Percentiles rank a stretch among this genome's conserved stretches.
phyloP scores from a whole-genome alignment of 345 rosid genomes.

The Garcia nutans region DNA sequence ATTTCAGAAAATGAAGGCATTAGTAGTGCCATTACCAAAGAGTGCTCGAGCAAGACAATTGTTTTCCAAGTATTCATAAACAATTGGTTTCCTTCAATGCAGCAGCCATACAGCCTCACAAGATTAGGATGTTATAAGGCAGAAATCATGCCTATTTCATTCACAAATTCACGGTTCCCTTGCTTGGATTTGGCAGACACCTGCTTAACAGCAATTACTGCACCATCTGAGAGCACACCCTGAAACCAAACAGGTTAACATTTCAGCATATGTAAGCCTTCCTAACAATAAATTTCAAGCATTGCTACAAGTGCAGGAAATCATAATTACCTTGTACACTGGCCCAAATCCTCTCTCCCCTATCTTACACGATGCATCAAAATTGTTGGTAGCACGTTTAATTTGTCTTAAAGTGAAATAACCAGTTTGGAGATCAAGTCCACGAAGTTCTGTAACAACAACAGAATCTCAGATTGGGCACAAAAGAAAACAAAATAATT shows the following conservation, averaged over 20 bases:
- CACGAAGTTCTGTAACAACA: conserved; percentile 48
- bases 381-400: conserved; percentile 68
- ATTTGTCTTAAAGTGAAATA: conserved; percentile 71
- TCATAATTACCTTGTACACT: conserved; percentile 65
- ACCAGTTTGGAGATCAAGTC: conserved; percentile 73
- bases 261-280: not conserved
- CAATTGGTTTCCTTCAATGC: conserved; percentile 33
- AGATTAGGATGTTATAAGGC: conserved; percentile 32
- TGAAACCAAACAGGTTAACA: conserved; percentile 19
- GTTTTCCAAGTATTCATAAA: conserved; percentile 29
- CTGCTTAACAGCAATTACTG: conserved; percentile 33
- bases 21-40: conserved; percentile 18
- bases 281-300: not conserved
- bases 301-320: not conserved
- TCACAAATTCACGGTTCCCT: conserved; percentile 33
- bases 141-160: conserved; percentile 36
- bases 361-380: conserved; percentile 65
- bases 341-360: conserved; percentile 98
- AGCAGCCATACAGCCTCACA: conserved; percentile 31
- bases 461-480: not conserved
- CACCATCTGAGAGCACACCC: conserved; percentile 29
- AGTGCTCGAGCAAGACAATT: conserved; percentile 31
- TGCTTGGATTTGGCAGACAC: conserved; percentile 34
- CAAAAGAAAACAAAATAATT: not conserved
- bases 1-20: too few relatives aligned